These are phyloP conservation scores for Backusella luteola DNA, from an alignment of 192 early-diverging fungal genomes.

Conservation along the genomic window DNA sequence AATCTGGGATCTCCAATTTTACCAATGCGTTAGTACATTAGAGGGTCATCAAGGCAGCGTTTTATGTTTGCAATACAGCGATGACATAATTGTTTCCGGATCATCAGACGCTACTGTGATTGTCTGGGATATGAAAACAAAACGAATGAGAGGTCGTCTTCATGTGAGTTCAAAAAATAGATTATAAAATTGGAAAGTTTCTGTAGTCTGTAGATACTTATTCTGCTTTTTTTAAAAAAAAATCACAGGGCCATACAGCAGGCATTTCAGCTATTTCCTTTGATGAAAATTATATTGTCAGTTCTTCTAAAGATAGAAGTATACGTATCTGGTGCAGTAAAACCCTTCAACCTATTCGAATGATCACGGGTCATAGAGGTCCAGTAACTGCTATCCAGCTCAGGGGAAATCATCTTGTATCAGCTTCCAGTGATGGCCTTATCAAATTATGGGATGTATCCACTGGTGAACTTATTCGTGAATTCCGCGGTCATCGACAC, in stretches of 20 bases:
- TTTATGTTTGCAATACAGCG: slow-evolving; percentile 86
- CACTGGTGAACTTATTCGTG: slow-evolving; percentile 66
- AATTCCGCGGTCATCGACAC: slow-evolving; percentile 71
- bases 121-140: slow-evolving; percentile 77
- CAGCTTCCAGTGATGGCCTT: slow-evolving; percentile 82
- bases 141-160: slow-evolving; percentile 48
- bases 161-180: slow-evolving; percentile 16
- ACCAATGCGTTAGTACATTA: slow-evolving; percentile 60
- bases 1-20: slow-evolving; percentile 78
- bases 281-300: slow-evolving; percentile 72
- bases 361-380: slow-evolving; percentile 85
- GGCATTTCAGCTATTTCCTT: slow-evolving; percentile 90
- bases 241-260: slow-evolving; percentile 61
- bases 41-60: slow-evolving; percentile 72
- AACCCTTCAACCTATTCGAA: slow-evolving; percentile 63
- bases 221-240: neutral
- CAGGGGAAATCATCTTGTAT: slow-evolving; percentile 62
- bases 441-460: slow-evolving; percentile 78
- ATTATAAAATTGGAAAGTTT: neutral
- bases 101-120: slow-evolving; percentile 87
- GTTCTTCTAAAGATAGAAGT: slow-evolving; percentile 92
- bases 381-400: slow-evolving; percentile 95
- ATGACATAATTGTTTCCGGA: slow-evolving; percentile 75
- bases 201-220: neutral
- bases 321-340: slow-evolving; percentile 85